Percentiles rank a stretch among this genome's conserved stretches.
phyloP scores from a whole-genome alignment of 2,329 filamentous ascomycete species.

The Trichoderma gracile region DNA sequence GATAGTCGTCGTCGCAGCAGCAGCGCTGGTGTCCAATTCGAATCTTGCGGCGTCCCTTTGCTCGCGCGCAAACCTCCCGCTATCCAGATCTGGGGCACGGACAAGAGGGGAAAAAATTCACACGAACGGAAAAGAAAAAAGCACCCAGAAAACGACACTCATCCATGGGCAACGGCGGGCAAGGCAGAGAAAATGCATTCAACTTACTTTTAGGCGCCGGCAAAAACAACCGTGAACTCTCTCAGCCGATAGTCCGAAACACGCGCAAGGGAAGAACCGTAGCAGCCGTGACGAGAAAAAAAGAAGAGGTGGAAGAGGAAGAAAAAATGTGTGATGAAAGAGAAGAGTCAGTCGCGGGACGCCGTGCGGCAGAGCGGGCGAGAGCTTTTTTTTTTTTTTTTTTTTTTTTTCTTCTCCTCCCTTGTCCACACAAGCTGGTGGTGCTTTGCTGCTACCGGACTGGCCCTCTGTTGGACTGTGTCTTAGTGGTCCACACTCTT shows the following conservation, averaged over 20 bases:
- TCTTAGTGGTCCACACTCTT: slow-evolving; percentile 23
- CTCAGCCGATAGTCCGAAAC: slow-evolving; percentile 47
- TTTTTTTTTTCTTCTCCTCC: too few relatives aligned
- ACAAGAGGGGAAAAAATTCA: slow-evolving; percentile 31
- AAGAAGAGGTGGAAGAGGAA: slow-evolving; percentile 38
- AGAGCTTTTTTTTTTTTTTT: slow-evolving; percentile 39
- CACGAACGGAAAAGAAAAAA: slow-evolving; percentile 26
- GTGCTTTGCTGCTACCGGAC: slow-evolving; percentile 23
- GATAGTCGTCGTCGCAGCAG: slow-evolving; percentile 25
- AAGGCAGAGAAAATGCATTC: slow-evolving; percentile 23
- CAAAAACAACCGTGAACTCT: slow-evolving; percentile 48
- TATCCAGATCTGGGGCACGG: slow-evolving; percentile 27
- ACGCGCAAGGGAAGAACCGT: slow-evolving; percentile 51
- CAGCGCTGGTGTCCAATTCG: slow-evolving; percentile 27
- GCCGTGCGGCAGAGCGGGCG: slow-evolving; percentile 39
- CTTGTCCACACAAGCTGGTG: slow-evolving; percentile 33
- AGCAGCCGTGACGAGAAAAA: slow-evolving; percentile 44
- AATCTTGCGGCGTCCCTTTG: slow-evolving; percentile 4
- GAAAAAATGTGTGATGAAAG: slow-evolving; percentile 31
- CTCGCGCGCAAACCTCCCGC: slow-evolving; percentile 22
- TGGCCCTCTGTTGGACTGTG: slow-evolving; percentile 29
- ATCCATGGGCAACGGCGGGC: not conserved
- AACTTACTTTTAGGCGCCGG: slow-evolving; percentile 58
- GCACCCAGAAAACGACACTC: slow-evolving; percentile 22
- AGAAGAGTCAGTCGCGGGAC: slow-evolving; percentile 38